Percentiles rank a stretch among this genome's conserved stretches.
Conservation (phyloP, 1,139 yeast species). For the Saccharomyces hybrid region DNA sequence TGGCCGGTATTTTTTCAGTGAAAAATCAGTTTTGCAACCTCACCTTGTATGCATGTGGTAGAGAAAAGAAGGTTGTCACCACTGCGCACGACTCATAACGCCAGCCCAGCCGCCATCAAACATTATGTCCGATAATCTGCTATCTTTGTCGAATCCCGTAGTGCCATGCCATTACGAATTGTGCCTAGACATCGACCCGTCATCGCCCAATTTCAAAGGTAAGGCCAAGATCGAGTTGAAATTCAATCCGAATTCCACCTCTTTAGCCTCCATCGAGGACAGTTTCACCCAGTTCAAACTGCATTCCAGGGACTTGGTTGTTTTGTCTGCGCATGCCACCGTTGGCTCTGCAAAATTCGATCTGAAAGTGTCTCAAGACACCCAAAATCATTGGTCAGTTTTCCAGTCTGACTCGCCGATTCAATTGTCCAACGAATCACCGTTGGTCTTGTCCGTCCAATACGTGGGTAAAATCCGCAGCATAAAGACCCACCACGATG, state of each 20-base stretch:
- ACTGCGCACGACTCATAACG: not conserved
- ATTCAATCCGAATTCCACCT: slow-evolving; percentile 18
- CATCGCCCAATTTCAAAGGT: slow-evolving; percentile 53
- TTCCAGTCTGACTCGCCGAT: slow-evolving; percentile 12
- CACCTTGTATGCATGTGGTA: not conserved
- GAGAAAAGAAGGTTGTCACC: not conserved
- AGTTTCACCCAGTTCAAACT: slow-evolving; percentile 28
- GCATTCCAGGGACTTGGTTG: slow-evolving; percentile 39
- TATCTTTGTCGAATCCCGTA: slow-evolving; percentile 14
- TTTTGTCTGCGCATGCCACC: slow-evolving; percentile 24
- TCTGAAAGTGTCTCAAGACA: slow-evolving; percentile 36
- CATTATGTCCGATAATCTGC: slow-evolving; percentile 1
- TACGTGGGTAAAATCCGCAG: slow-evolving; percentile 52
- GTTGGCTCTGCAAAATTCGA: slow-evolving; percentile 15
- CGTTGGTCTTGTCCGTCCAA: slow-evolving; percentile 12
- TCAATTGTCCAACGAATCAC: not conserved
- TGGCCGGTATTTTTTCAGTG: not conserved
- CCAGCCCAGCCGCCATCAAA: not conserved
- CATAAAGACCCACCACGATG: slow-evolving; percentile 49
- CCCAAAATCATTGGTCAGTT: slow-evolving; percentile 35
- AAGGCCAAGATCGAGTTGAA: slow-evolving; percentile 34
- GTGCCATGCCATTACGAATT: slow-evolving; percentile 43
- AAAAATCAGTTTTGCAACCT: not conserved
- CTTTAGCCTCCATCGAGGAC: slow-evolving; percentile 20
- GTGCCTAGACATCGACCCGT: slow-evolving; percentile 38